Base-by-base conservation (phyloP, 345 rosid species). In the Passiflora organensis region DNA sequence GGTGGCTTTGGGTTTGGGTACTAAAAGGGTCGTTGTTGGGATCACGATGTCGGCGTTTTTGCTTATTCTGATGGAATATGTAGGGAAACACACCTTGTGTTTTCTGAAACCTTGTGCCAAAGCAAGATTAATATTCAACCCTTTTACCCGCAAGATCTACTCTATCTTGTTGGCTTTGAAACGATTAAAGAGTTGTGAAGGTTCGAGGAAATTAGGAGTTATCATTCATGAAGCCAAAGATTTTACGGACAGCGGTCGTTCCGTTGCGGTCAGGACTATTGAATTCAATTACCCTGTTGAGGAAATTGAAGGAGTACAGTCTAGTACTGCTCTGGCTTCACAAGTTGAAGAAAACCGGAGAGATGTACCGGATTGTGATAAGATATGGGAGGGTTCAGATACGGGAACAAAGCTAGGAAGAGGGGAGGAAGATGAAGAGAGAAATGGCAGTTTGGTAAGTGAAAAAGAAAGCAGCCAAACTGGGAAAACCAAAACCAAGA, bases 1-100 rank as follows among this genome's bases (percentile, higher is more conserved):
- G 62, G 70, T 75, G 58, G 73, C 76, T 48, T 68, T 90, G 28
- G 89, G 84, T 19, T 67, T 84, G 57, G 73, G 88, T 54, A 69
- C 77, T 38, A 78, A 66, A 42, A 68, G 59, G 55, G 66, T 90
- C 14, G 78, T 75, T 52, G 60, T 81, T 12, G 90, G 82, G 23
- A 61, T 89, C 14, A 84, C 85, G 36, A 32, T 74, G 77, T 84
- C 87, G 13, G 85, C 96, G 13, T 78, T 80, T 24, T 18, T 72
- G 0, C 85, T 90, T 15, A 53, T 83, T 45, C 64, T 77, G 2
- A 71, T 85, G 13, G 94, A 85, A 62, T 38, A 56, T 28, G 70
- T 67, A 12, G 75, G 77, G 56, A 63, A 65, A 20, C 74, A 11
- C 45, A 18, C 39, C 21, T 48, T 43, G 1, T 62, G 43, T 53